Conservation (phyloP, 805 yeast genomes). For the Saccharomycopsis oosterbeekiorum region DNA sequence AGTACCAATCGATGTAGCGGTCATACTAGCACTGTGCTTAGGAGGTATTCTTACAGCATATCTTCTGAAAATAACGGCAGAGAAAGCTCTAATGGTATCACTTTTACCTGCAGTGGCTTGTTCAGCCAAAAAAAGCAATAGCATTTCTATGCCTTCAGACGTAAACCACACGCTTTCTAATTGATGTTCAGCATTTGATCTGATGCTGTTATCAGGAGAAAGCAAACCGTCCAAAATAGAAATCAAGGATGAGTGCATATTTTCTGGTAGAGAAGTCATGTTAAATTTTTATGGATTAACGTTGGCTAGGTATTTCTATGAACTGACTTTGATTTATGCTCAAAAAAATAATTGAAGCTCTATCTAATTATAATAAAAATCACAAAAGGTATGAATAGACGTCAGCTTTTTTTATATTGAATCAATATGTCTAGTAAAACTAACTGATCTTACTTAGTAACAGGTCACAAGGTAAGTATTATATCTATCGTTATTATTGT, state of each 20-base stretch:
- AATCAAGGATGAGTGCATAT: conserved; percentile 43
- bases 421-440: too few species aligned
- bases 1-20: conserved; percentile 66
- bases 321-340: too few species aligned
- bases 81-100: conserved; percentile 53
- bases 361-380: not conserved
- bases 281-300: not conserved
- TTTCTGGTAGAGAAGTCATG: conserved; percentile 48
- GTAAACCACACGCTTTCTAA: conserved; percentile 72
- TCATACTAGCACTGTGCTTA: conserved; percentile 47
- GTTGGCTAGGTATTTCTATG: too few species aligned
- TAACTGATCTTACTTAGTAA: too few species aligned
- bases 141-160: conserved; percentile 52
- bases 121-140: conserved; percentile 72
- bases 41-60: conserved; percentile 75
- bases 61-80: conserved; percentile 86
- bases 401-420: too few species aligned
- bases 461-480: too few species aligned
- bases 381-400: too few species aligned
- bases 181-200: conserved; percentile 69
- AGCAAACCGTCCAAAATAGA: conserved; percentile 58
- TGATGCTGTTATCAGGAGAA: conserved; percentile 64
- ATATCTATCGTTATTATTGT: too few species aligned
- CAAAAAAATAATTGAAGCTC: too few species aligned
- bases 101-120: conserved; percentile 59